phyloP scores from a whole-genome alignment of 1,139 yeast genomes.

The Suhomyces chickasaworum region DNA sequence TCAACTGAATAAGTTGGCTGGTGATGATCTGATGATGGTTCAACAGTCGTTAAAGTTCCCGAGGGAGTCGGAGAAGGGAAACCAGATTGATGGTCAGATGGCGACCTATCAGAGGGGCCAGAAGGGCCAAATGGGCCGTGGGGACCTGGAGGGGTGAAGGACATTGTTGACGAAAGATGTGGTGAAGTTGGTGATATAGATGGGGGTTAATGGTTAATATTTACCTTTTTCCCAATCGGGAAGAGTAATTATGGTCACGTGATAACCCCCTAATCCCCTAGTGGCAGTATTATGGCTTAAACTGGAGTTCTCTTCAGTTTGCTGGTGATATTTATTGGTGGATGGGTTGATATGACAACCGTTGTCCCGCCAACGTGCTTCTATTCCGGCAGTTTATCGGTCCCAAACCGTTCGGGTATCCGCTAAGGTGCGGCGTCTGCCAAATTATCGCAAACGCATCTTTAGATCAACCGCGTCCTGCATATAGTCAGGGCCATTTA shows the following conservation, averaged over 20 bases:
- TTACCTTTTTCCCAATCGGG: constrained; percentile 19
- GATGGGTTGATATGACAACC: too few relatives aligned
- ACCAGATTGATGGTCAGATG: neutral
- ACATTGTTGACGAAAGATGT: constrained; percentile 3
- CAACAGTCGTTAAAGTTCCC: neutral
- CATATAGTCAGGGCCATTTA: neutral
- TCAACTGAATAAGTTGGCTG: neutral
- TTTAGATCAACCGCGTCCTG: too few relatives aligned
- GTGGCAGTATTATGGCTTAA: too few relatives aligned
- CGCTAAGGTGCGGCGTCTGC: too few relatives aligned
- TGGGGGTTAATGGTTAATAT: constrained; percentile 12
- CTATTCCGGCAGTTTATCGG: too few relatives aligned
- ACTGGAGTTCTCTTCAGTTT: too few relatives aligned
- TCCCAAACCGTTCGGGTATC: too few relatives aligned
- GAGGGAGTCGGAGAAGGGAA: constrained; percentile 1
- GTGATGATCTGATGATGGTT: neutral
- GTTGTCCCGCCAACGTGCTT: too few relatives aligned
- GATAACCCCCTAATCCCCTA: too few relatives aligned
- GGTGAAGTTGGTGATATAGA: constrained; percentile 3
- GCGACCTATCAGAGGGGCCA: neutral
- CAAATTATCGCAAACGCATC: too few relatives aligned
- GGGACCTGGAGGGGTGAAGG: constrained; percentile 2
- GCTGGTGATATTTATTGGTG: too few relatives aligned
- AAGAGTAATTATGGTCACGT: constrained; percentile 5
- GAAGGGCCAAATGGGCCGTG: neutral